Evolutionary conservation across 495 filamentous ascomycete species (phyloP).

Genomic region (Hyaloscypha hepaticicola): DNA sequence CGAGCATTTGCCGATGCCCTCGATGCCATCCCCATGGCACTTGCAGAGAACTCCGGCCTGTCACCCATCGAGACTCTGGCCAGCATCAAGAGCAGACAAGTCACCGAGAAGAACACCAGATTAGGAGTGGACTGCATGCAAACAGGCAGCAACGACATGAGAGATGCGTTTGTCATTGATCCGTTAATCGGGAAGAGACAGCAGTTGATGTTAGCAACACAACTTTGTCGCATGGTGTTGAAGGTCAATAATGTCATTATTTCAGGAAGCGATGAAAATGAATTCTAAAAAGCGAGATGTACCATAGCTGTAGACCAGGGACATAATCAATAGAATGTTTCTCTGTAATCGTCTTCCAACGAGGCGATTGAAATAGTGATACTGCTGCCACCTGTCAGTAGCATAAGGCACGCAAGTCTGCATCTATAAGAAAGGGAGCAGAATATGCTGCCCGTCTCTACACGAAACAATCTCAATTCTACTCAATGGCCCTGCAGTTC

Average conservation of each 20-base stretch:
- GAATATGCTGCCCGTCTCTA: neutral
- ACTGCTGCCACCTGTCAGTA: neutral
- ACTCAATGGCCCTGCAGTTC: too few species aligned
- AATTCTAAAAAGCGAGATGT: slow-evolving; percentile 63
- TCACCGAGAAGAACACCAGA: slow-evolving; percentile 79
- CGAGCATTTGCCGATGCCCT: slow-evolving; percentile 94
- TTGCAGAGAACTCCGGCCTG: slow-evolving; percentile 95
- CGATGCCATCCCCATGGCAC: slow-evolving; percentile 91
- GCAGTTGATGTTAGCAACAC: slow-evolving; percentile 92
- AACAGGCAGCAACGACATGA: slow-evolving; percentile 93
- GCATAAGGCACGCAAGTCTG: neutral
- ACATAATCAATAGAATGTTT: slow-evolving; percentile 25
- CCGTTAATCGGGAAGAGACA: slow-evolving; percentile 96
- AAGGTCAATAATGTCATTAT: slow-evolving; percentile 98
- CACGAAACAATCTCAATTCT: too few species aligned
- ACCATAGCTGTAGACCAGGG: slow-evolving; percentile 27
- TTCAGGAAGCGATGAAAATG: slow-evolving; percentile 85
- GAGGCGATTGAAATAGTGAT: neutral
- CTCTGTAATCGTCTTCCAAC: neutral
- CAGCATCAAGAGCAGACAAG: slow-evolving; percentile 91
- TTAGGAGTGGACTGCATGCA: slow-evolving; percentile 98
- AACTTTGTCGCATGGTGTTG: slow-evolving; percentile 98
- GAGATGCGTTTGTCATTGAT: slow-evolving; percentile 95
- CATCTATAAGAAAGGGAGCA: neutral
- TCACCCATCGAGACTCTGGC: slow-evolving; percentile 95